Percentiles rank a stretch among this genome's conserved stretches.
Evolutionary conservation across 2,329 filamentous ascomycete species (phyloP).

Genomic region (Aureobasidium musti): DNA sequence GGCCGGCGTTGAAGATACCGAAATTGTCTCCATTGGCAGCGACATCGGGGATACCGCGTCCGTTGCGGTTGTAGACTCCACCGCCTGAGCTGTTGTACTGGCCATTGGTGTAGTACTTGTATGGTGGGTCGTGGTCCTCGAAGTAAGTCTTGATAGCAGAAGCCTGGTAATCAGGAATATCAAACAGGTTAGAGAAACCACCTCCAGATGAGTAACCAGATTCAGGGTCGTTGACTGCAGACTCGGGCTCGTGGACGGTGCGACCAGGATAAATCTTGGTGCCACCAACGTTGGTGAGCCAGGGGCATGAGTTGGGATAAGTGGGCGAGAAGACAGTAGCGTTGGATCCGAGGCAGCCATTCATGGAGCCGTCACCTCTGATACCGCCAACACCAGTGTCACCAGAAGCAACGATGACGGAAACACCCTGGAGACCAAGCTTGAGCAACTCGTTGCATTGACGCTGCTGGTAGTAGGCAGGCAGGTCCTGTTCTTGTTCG

Average conservation of each 20-base stretch:
- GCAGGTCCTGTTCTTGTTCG: conserved; percentile 57
- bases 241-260: conserved; percentile 31
- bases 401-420: conserved; percentile 52
- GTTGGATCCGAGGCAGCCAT: conserved; percentile 37
- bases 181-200: conserved; percentile 44
- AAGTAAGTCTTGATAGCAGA: conserved; percentile 45
- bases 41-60: conserved; percentile 42
- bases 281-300: conserved; percentile 38
- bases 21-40: conserved; percentile 30
- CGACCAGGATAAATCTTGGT: conserved; percentile 38
- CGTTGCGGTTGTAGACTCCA: conserved; percentile 39
- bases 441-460: conserved; percentile 51
- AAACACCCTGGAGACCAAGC: conserved; percentile 54
- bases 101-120: conserved; percentile 35
- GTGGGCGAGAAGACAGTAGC: conserved; percentile 36
- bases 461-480: conserved; percentile 55
- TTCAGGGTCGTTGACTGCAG: conserved; percentile 29
- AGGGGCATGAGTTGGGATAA: conserved; percentile 38
- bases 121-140: conserved; percentile 34
- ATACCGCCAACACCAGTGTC: conserved; percentile 46
- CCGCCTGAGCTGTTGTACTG: conserved; percentile 33
- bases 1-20: conserved; percentile 40
- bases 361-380: conserved; percentile 37
- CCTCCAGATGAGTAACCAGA: conserved; percentile 40
- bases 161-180: conserved; percentile 42